These are phyloP conservation scores for Naganishia sp. DNA, from an alignment of 1,284 basidiomycete genomes.

Conservation along the genomic window DNA sequence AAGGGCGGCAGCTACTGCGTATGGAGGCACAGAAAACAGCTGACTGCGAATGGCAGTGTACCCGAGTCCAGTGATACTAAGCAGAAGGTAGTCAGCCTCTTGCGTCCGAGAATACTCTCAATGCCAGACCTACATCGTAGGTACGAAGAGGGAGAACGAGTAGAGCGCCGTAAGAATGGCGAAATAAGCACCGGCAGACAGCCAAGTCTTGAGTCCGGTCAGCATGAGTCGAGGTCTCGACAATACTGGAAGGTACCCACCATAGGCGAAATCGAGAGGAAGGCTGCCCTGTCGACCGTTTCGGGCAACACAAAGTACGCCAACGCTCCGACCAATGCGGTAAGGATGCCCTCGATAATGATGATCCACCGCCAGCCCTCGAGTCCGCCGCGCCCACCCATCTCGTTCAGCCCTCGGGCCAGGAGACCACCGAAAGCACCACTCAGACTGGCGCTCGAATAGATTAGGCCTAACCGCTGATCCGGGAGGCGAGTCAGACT, in stretches of 20 bases:
- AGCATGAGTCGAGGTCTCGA: not conserved
- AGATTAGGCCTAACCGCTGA: slow-evolving; percentile 37
- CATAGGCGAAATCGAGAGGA: slow-evolving; percentile 31
- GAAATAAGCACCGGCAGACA: slow-evolving; percentile 40
- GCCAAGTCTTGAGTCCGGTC: slow-evolving; percentile 32
- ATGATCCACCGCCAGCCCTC: slow-evolving; percentile 37
- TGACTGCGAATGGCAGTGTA: slow-evolving; percentile 53
- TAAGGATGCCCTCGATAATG: slow-evolving; percentile 38
- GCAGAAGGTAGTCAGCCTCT: not conserved
- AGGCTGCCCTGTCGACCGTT: slow-evolving; percentile 33
- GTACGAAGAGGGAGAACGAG: slow-evolving; percentile 39
- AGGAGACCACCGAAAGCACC: slow-evolving; percentile 40
- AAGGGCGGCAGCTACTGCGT: slow-evolving; percentile 58
- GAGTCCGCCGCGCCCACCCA: slow-evolving; percentile 36
- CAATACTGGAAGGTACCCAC: not conserved
- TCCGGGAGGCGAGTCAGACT: not conserved
- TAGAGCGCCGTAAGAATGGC: slow-evolving; percentile 39
- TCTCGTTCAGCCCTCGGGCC: slow-evolving; percentile 39
- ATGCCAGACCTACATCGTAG: slow-evolving; percentile 33
- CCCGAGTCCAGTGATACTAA: slow-evolving; percentile 33
- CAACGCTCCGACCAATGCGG: slow-evolving; percentile 33
- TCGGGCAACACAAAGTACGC: slow-evolving; percentile 34
- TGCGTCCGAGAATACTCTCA: not conserved
- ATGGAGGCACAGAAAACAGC: slow-evolving; percentile 75
- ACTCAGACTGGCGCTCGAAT: slow-evolving; percentile 34